These are phyloP conservation scores for Phanerodontia chrysosporium DNA, from an alignment of 768 basidiomycete species.

Conservation along the genomic window DNA sequence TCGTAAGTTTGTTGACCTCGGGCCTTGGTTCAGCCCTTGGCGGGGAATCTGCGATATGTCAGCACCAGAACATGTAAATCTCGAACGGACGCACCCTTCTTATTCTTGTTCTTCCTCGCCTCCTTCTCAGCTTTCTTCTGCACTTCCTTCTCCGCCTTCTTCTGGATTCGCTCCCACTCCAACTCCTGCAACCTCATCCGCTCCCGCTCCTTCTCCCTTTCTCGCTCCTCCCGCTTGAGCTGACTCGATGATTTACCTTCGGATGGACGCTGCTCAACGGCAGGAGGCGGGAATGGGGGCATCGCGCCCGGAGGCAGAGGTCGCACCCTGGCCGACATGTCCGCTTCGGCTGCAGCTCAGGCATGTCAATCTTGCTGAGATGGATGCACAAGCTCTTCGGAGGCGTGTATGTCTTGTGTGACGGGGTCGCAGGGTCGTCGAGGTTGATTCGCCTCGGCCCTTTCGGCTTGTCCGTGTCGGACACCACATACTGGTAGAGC, in stretches of 20 bases:
- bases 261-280: background rate
- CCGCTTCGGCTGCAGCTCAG: constrained; percentile 70
- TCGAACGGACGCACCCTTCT: constrained; percentile 24
- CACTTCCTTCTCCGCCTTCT: constrained; percentile 27
- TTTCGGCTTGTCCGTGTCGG: constrained; percentile 46
- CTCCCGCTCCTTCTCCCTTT: constrained; percentile 24
- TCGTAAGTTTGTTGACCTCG: constrained; percentile 5
- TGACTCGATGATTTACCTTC: constrained; percentile 5
- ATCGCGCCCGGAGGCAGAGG: too few species aligned
- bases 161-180: constrained; percentile 20
- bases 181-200: constrained; percentile 36
- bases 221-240: constrained; percentile 22
- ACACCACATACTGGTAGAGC: constrained; percentile 72
- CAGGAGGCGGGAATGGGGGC: background rate
- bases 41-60: background rate
- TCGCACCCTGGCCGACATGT: too few species aligned
- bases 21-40: background rate
- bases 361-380: constrained; percentile 84
- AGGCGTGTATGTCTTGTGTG: constrained; percentile 49
- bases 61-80: background rate
- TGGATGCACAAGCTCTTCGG: constrained; percentile 68
- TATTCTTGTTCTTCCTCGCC: constrained; percentile 26
- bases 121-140: constrained; percentile 23
- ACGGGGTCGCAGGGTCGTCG: constrained; percentile 39
- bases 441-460: constrained; percentile 68